Evolutionary conservation across 2,329 filamentous ascomycete genomes (phyloP), one percentile per base, ranked within the genome.

Genomic region (Botrytis pseudocinerea): DNA sequence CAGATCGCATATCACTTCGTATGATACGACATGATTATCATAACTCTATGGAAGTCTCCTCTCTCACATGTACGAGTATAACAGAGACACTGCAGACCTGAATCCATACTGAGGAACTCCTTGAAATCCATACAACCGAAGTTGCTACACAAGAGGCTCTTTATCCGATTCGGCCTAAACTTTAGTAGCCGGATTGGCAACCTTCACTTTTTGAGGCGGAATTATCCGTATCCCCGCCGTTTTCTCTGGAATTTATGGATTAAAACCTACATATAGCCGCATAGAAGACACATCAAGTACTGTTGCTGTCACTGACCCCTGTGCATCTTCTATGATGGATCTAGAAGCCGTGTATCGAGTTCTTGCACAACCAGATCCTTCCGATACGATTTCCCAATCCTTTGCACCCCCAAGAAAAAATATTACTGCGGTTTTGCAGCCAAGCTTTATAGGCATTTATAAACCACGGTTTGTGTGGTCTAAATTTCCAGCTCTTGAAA

Each of bases 261-360:
- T 80, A 73, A 83, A 83, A 75, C 85, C 86, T 1, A 87, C 85
- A 1, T 84, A 85, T 77, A 85, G 85, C 5, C 85, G 85, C 0
- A 87, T 92, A 8, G 87, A 87, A 62, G 85, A 83, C 73, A 85
- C 85, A 81, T 84, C 83, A 77, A 86, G 84, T 71, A 85, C 85
- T 72, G 85, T 89, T 79, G 86, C 85, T 72, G 91, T 95, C 25
- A 84, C 88, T 10, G 93, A 93, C 0, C 94, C 95, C 7, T 87
- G 97, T 78, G 91, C 93, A 25, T 87, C 89, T 64, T 95, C 87
- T 70, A 92, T 92, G 75, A 85, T 90, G 54, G 94, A 97, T 78
- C 87, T 98, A 8, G 91, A 92, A 74, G 86, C 94, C 70, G 91
- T 92, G 28, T 98, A 96, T 83, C 90, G 93, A 68, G 81, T 93